Evolutionary conservation across 176 grass and related monocot genomes (phyloP), one percentile per base, ranked within the genome.

Genomic region (Zoysia japonica): DNA sequence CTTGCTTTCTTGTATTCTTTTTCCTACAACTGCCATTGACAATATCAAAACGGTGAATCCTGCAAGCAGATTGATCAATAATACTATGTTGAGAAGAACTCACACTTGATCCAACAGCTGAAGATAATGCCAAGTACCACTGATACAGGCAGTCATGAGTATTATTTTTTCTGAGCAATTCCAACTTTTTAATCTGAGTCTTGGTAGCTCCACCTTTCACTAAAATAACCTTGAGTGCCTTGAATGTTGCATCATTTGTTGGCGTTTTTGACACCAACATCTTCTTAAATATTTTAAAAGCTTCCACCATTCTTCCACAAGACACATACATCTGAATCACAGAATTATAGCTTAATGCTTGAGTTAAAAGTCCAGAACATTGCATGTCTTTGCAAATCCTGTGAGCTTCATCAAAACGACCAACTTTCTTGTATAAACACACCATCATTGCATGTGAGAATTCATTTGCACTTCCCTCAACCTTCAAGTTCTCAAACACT

Each of bases 211-310:
- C 88, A 68, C 71, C 66, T 72, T 81, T 92, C 48, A 86, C 64
- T 84, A 98, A 74, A 87, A 94, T 47, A 41, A 64, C 45, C n/a
- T 83, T 89, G 82, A 98, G 74, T 76, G 84, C 62, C 83, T 85
- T 90, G 83, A 94, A 94, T 65, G 92, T 98, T 78, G 84, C 80
- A 78, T 94, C 90, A 81, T 94, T 88, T 83, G 89, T 85, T n/a
- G 52, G 43, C 78, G 86, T 83, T 50, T 71, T 88, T 1, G 82
- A 87, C 78, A 39, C 76, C 80, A 98, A 83, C 95, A 98, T 94
- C 64, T 87, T 82, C 74, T 74, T 77, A 83, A 98, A 92, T 69
- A 84, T 80, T 88, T 82, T 88, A 11, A 92, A 64, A 72, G 92
- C 92, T 51, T 88, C 77, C n/a, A 81, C 84, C 14, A 61, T 82